These are phyloP conservation scores for Parsonsia alboflavescens DNA, from an alignment of 257 asterid species.

Conservation along the genomic window DNA sequence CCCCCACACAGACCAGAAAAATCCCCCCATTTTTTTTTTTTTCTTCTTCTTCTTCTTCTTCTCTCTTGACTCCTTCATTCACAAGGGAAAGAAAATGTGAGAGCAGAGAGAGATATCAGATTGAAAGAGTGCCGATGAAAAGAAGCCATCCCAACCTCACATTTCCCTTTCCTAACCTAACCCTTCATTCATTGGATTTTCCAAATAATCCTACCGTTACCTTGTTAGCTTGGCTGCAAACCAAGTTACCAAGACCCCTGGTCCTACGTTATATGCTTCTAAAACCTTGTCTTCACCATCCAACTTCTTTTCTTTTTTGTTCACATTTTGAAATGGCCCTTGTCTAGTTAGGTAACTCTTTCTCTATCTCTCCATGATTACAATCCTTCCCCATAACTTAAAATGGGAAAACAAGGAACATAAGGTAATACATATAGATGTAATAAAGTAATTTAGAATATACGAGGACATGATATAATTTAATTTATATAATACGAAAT, in stretches of 20 bases:
- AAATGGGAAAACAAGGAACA: background rate
- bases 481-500: too few species aligned
- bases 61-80: slow-evolving; percentile 39
- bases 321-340: slow-evolving; percentile 15
- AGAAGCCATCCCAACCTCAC: slow-evolving; percentile 31
- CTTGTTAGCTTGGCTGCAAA: slow-evolving; percentile 30
- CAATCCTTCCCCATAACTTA: background rate
- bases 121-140: slow-evolving; percentile 7
- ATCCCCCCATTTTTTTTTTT: background rate
- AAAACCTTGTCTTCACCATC: slow-evolving; percentile 3
- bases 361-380: background rate
- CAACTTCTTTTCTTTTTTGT: slow-evolving; percentile 13
- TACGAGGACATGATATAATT: too few species aligned
- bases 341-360: slow-evolving; percentile 24
- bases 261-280: slow-evolving; percentile 26
- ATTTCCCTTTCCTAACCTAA: slow-evolving; percentile 50
- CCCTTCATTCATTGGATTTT: slow-evolving; percentile 24
- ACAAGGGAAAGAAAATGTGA: slow-evolving; percentile 30
- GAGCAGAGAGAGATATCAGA: background rate
- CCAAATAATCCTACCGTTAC: slow-evolving; percentile 37
- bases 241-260: slow-evolving; percentile 25
- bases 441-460: too few species aligned
- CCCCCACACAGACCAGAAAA: slow-evolving; percentile 34
- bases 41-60: too few species aligned
- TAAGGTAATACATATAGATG: too few species aligned